phyloP scores from a whole-genome alignment of 2,329 filamentous ascomycete species.

The Diaporthe eres region DNA sequence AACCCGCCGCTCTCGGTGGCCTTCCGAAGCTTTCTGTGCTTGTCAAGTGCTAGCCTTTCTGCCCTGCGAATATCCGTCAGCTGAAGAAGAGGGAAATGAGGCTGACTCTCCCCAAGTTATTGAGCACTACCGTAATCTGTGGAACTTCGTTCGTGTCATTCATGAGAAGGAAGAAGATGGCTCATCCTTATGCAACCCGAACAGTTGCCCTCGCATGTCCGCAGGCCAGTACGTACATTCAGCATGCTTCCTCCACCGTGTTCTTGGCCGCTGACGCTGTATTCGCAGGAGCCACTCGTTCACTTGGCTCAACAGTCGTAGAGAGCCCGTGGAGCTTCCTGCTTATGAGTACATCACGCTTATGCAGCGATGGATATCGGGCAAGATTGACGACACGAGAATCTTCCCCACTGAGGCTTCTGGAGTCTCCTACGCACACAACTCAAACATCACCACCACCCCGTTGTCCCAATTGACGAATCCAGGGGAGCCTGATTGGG shows the following conservation, averaged over 20 bases:
- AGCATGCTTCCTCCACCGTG: background rate
- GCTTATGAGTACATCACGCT: slow-evolving; percentile 95
- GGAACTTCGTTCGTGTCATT: slow-evolving; percentile 90
- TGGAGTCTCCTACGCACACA: slow-evolving; percentile 75
- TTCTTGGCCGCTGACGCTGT: slow-evolving; percentile 39
- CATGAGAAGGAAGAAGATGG: slow-evolving; percentile 88
- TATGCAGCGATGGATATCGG: slow-evolving; percentile 97
- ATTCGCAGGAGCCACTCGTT: slow-evolving; percentile 84
- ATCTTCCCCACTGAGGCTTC: slow-evolving; percentile 92
- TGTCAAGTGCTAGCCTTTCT: background rate
- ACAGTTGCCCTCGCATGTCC: slow-evolving; percentile 91
- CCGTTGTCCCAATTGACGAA: slow-evolving; percentile 75
- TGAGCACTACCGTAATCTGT: slow-evolving; percentile 90
- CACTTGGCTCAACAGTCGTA: slow-evolving; percentile 92
- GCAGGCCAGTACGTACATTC: slow-evolving; percentile 84
- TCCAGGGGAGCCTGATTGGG: slow-evolving; percentile 78
- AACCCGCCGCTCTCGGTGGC: slow-evolving; percentile 34
- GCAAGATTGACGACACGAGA: slow-evolving; percentile 90
- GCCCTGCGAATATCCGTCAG: background rate
- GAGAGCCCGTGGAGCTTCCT: slow-evolving; percentile 91
- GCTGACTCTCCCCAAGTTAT: slow-evolving; percentile 72
- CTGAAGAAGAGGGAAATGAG: background rate
- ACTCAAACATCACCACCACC: slow-evolving; percentile 70
- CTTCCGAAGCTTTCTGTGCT: slow-evolving; percentile 22
- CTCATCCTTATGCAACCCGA: slow-evolving; percentile 84